Base-by-base conservation (phyloP, 2,329 filamentous ascomycete genomes). In the Claviceps digitariae region DNA sequence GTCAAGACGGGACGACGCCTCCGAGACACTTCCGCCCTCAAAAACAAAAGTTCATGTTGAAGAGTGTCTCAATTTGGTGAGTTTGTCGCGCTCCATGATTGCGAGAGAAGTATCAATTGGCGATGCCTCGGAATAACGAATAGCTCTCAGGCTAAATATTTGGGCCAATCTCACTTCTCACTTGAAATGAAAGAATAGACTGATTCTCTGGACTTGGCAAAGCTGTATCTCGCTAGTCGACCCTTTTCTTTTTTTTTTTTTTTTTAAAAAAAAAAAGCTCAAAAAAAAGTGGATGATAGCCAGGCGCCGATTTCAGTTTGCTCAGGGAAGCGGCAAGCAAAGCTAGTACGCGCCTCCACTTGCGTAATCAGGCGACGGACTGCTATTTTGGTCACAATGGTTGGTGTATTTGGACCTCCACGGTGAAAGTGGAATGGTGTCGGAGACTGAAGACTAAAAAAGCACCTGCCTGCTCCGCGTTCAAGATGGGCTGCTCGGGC, bases 111-210 rank as follows among this genome's bases (percentile, higher is more conserved):
- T 5, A 25, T 23, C 38, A 29, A 21, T 10, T 9, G 15, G 44
- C 15, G 25, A 50, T 53, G 40, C 46, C 52, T 53, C 47, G 52
- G 38, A 27, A 53, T 27, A 25, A 29, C 20, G 51, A 29, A 12
- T 25, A 20, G 12, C 23, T 7, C 15, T 36, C 50, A 34, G 27
- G 50, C 34, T 3, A 10, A 13, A 34, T 9, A 34, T 34, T 34
- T 34, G 27, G 27, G 38, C 8, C 7, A 31, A 41, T n/a, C 21
- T n/a, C n/a, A n/a, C n/a, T n/a, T n/a, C n/a, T n/a, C n/a, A n/a
- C n/a, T 44, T 23, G 20, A 44, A 3, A 6, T 44, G 41, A 25
- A 10, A 23, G 23, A 44, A 10, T 41, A 20, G 38, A 29, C n/a
- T 29, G n/a, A 41, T 29, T 29, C 27, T 29, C 15, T n/a, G 36